Base-by-base conservation (phyloP, 352 stramenopile genomes). In the Phytophthora citrophthora region DNA sequence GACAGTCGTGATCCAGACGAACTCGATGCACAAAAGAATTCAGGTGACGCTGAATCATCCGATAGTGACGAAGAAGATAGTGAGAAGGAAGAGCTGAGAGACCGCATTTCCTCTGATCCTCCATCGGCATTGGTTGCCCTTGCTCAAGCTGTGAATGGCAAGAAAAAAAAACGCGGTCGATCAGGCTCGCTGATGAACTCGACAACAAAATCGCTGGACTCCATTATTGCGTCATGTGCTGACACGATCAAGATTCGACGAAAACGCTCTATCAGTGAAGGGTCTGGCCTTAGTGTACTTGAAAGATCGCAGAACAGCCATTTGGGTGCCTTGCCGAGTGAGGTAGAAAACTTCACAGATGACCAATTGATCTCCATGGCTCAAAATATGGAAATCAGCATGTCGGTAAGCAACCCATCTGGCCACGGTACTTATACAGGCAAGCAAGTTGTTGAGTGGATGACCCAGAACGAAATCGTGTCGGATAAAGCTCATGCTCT, bases 391-490 rank as follows among this genome's bases (percentile, higher is more conserved):
- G 79, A 90, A 53, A 68, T 81, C 13, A 89, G 72, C 44, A 75
- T 91, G 71, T 12, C 86, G 13, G 53, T 68, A 34, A 64, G 66
- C 18, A 74, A 81, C 1, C 78, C 78, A 1, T 75, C 61, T 20
- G 64, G 60, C 0, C 54, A 75, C 5, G 78, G 77, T 38, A 71
- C 79, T n/a, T 92, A 93, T 60, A 80, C 79, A 7, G 86, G 86
- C 10, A 74, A 74, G 40, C 64, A 93, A 34, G 65, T 86, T 6
- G 71, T 94, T 20, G 65, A 74, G 9, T 93, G 82, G 82, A 91
- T 95, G 86, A 88, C 74, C 23, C 73, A 82, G 49, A 92, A 90
- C 51, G 82, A 93, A 61, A 89, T 93, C 32, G 83, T 93, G 26
- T 77, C 77, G 13, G 74, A 95, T 44, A 74, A 85, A 36, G 70